These are phyloP conservation scores for Naganishia randhawae DNA, from an alignment of 768 basidiomycete genomes.

Conservation along the genomic window DNA sequence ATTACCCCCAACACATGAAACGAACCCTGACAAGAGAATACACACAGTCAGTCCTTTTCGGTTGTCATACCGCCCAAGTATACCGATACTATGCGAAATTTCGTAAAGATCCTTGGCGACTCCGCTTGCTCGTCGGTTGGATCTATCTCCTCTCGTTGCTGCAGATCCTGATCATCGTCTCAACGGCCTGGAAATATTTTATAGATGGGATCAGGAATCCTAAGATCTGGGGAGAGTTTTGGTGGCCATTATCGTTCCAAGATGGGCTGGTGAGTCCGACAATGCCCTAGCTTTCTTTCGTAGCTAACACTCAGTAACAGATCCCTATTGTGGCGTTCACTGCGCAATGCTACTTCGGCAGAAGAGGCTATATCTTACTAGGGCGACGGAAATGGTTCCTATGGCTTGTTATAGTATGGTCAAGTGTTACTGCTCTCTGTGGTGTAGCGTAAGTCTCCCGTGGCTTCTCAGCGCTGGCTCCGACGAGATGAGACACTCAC, in stretches of 20 bases:
- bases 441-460: slow-evolving; percentile 41
- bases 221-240: slow-evolving; percentile 42
- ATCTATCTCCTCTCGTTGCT: slow-evolving; percentile 34
- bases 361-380: slow-evolving; percentile 37
- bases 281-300: neutral
- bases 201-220: slow-evolving; percentile 35
- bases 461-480: neutral
- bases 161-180: slow-evolving; percentile 41
- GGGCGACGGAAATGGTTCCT: slow-evolving; percentile 40
- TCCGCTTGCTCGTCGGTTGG: slow-evolving; percentile 36
- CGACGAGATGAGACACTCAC: neutral
- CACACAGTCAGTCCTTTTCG: slow-evolving; percentile 36
- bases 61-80: slow-evolving; percentile 39
- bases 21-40: neutral
- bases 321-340: slow-evolving; percentile 44
- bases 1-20: neutral
- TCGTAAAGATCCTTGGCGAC: slow-evolving; percentile 16
- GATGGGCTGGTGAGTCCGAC: slow-evolving; percentile 42
- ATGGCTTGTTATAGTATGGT: slow-evolving; percentile 25
- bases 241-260: slow-evolving; percentile 42
- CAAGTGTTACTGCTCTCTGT: slow-evolving; percentile 33
- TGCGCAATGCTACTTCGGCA: slow-evolving; percentile 41
- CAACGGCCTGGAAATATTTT: slow-evolving; percentile 38
- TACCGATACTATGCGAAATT: slow-evolving; percentile 34
- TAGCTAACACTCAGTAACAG: slow-evolving; percentile 21